Evolutionary conservation across 1,284 basidiomycete genomes (phyloP), one percentile per base, ranked within the genome.

Genomic region (Limonomyces culmigenus): DNA sequence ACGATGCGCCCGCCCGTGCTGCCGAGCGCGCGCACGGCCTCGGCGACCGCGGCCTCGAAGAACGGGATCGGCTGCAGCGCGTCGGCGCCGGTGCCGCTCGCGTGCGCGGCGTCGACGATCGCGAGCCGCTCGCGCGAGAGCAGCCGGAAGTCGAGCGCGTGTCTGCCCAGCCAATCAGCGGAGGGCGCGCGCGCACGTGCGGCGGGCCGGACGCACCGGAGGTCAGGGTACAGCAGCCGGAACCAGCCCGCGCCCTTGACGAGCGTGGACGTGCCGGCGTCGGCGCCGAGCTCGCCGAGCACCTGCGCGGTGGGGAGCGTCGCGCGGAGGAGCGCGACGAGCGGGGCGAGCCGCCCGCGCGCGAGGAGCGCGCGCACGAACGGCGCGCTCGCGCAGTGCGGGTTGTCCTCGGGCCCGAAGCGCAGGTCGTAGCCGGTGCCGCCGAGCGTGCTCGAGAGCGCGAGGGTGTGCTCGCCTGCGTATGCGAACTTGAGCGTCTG

Each of bases 401-500:
- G 23, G 15, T 31, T 29, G 12, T 5, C 19, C 6, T 11, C 39
- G 33, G 77, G 70, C 6, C 75, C 71, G 50, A 84, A 84, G 19
- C 66, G 66, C n/a, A 84, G 66, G 42, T 73, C 67, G 47, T 80
- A 84, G 13, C 69, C 71, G 13, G 74, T 74, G 19, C 73, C 71
- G 0, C 62, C 64, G 12, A 78, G 75, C 38, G 72, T 70, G 50
- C 76, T 81, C 19, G 70, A 74, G 32, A 84, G 77, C 4, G 74
- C 70, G 29, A 84, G 72, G 0, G 74, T 67, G 49, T 79, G 83
- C 47, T 75, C 76, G 35, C 58, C 58, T 10, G 74, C 66, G 49
- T 89, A 89, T 3, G 74, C 70, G 50, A 92, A 79, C 46, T 86
- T 79, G n/a, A 88, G 86, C 1, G 84, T 86, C 46, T 86, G 83